These are phyloP conservation scores for Lactifluus pinguis DNA, from an alignment of 768 basidiomycete genomes.

Conservation along the genomic window DNA sequence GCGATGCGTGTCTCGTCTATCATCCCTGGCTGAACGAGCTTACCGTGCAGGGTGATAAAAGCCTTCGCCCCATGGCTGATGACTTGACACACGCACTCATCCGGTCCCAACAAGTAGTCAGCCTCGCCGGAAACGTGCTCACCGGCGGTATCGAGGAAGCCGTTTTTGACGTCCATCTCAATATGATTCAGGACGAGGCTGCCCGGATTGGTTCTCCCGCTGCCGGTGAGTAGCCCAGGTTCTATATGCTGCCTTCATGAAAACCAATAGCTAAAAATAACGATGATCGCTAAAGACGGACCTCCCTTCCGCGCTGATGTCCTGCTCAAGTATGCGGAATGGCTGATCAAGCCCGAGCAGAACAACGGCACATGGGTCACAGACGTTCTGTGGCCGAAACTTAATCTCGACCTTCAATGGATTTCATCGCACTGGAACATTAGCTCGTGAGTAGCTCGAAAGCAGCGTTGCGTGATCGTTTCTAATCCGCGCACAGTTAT, in stretches of 20 bases:
- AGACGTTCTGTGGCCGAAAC: conserved; percentile 7
- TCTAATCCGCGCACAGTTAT: not conserved
- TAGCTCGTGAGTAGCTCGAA: conserved; percentile 2
- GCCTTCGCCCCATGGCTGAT: conserved; percentile 5
- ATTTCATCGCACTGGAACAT: conserved; percentile 6
- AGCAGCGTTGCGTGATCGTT: not conserved
- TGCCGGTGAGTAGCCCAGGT: not conserved
- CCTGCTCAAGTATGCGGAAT: conserved; percentile 7
- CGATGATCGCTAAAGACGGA: not conserved
- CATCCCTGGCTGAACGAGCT: conserved; percentile 12
- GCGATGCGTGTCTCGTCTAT: conserved; percentile 9
- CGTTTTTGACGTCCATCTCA: conserved; percentile 4
- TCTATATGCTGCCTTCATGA: too few relatives aligned
- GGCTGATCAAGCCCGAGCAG: conserved; percentile 8
- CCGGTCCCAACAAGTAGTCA: conserved; percentile 6
- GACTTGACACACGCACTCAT: conserved; percentile 9
- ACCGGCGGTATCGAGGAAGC: conserved; percentile 11
- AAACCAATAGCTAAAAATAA: not conserved
- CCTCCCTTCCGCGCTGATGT: conserved; percentile 9
- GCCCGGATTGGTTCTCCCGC: conserved; percentile 9
- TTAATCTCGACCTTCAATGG: conserved; percentile 15
- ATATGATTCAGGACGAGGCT: not conserved
- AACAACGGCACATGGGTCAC: conserved; percentile 13
- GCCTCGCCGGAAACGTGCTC: conserved; percentile 9
- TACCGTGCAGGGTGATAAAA: conserved; percentile 4